Conservation (phyloP, 1,139 yeast species). For the Candida neerlandica region DNA sequence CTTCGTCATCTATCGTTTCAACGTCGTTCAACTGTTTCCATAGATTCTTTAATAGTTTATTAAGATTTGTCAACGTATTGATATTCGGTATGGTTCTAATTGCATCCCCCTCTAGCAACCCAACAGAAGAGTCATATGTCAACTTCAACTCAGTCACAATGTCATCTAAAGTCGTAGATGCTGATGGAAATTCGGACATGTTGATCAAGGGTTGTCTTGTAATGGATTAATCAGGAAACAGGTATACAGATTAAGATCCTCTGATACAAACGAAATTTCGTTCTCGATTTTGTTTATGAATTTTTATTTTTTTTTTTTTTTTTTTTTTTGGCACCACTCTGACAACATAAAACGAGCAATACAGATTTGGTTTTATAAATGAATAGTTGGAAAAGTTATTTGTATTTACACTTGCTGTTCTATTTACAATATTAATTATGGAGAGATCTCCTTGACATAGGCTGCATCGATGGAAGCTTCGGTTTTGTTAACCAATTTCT, state of each 20-base stretch:
- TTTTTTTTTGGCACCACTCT: not conserved
- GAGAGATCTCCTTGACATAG: constrained; percentile 29
- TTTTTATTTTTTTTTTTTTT: not conserved
- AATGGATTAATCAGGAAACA: not conserved
- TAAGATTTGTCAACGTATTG: constrained; percentile 46
- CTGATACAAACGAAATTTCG: not conserved
- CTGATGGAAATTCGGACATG: constrained; percentile 29
- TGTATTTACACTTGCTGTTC: not conserved
- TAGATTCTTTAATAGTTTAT: constrained; percentile 50
- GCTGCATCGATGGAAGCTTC: constrained; percentile 35
- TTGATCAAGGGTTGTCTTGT: not conserved
- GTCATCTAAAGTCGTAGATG: constrained; percentile 50
- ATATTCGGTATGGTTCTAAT: constrained; percentile 50
- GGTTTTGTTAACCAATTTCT: constrained; percentile 37
- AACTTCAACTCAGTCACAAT: constrained; percentile 56
- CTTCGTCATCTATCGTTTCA: constrained; percentile 45
- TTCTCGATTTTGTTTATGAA: not conserved
- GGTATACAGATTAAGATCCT: no score
- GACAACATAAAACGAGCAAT: no score
- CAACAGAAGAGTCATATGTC: constrained; percentile 60
- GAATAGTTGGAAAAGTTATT: no score
- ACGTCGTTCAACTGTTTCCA: constrained; percentile 51
- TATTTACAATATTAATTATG: constrained; percentile 18
- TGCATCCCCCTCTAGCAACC: constrained; percentile 61
- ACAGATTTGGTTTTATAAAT: no score